Evolutionary conservation across 1,284 basidiomycete species (phyloP), one percentile per base, ranked within the genome.

Genomic region (Puccinia novopanici): DNA sequence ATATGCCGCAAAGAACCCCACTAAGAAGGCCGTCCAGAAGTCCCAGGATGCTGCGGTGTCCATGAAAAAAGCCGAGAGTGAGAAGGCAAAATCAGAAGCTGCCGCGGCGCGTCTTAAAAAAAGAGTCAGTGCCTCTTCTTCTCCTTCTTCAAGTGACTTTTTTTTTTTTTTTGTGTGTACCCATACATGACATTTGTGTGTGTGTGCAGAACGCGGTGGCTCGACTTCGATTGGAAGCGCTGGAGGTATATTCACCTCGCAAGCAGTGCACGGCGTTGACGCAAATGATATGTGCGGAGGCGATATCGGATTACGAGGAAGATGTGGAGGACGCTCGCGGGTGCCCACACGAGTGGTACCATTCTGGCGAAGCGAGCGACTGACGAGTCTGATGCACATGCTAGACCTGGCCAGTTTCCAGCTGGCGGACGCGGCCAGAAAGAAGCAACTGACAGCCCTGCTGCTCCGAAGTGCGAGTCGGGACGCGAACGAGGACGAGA

Each of bases 301-400:
- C 55, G 6, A 19, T 57, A 57, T 57, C 55, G 8, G 55, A 57
- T 57, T 57, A 57, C 55, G 55, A 57, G 55, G 55, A 57, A 9
- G 22, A 30, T 22, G 9, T 9, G 22, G 55, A 57, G n/a, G n/a
- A n/a, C n/a, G n/a, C 55, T 57, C 22, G 6, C 55, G 55, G 6
- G 6, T 57, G 9, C 55, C 55, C 6, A 6, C 55, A n/a, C 8
- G 55, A 57, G 22, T 6, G 22, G 22, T 57, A 6, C 55, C 55
- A 5, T n/a, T 19, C 55, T 57, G 55, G 55, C 55, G 55, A 5
- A 57, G 55, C 55, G 55, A 6, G 9, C 6, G 6, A 19, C 22
- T 57, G 6, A 8, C 55, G 6, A 19, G 8, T 57, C 22, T 57
- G 55, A 19, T 19, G 9, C 55, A 57, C 27, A 19, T 9, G 27